phyloP scores from a whole-genome alignment of 2,329 filamentous ascomycete genomes.

The Thyridium curvatum region DNA sequence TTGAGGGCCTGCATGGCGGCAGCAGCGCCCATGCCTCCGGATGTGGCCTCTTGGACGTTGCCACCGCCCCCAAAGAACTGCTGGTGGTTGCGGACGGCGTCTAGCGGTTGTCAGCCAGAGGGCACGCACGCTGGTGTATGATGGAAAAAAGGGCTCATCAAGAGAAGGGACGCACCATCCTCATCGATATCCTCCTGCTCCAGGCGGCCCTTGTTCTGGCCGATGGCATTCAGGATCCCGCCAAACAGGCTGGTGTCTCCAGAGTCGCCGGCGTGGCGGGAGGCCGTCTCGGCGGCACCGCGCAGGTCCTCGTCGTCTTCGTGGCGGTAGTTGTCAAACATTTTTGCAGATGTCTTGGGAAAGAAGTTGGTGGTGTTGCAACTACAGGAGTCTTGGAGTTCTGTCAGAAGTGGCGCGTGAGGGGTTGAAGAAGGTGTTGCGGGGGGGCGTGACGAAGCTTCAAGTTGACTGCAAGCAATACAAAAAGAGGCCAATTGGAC shows the following conservation, averaged over 20 bases:
- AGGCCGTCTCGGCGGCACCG: slow-evolving; percentile 41
- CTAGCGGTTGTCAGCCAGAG: slow-evolving; percentile 23
- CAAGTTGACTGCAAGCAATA: no score
- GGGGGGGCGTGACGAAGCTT: no score
- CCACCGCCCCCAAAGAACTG: slow-evolving; percentile 57
- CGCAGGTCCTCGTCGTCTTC: slow-evolving; percentile 40
- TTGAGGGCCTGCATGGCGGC: slow-evolving; percentile 79
- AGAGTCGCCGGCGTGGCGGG: slow-evolving; percentile 35
- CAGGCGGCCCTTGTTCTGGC: slow-evolving; percentile 41
- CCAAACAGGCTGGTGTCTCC: slow-evolving; percentile 44
- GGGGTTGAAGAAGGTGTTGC: background rate
- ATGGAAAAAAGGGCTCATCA: background rate
- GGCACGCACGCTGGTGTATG: background rate
- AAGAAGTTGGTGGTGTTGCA: no score
- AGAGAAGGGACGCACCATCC: slow-evolving; percentile 28
- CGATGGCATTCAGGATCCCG: slow-evolving; percentile 37
- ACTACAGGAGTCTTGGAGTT: no score
- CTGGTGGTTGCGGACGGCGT: slow-evolving; percentile 70
- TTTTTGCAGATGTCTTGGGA: no score
- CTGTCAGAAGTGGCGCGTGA: no score
- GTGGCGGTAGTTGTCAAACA: slow-evolving; percentile 22
- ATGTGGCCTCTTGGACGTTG: slow-evolving; percentile 30
- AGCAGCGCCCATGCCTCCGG: slow-evolving; percentile 54
- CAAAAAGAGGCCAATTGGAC: no score
- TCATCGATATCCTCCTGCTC: slow-evolving; percentile 43